Conservation (phyloP, 208 protist genomes). For the Crithidia bombi region DNA sequence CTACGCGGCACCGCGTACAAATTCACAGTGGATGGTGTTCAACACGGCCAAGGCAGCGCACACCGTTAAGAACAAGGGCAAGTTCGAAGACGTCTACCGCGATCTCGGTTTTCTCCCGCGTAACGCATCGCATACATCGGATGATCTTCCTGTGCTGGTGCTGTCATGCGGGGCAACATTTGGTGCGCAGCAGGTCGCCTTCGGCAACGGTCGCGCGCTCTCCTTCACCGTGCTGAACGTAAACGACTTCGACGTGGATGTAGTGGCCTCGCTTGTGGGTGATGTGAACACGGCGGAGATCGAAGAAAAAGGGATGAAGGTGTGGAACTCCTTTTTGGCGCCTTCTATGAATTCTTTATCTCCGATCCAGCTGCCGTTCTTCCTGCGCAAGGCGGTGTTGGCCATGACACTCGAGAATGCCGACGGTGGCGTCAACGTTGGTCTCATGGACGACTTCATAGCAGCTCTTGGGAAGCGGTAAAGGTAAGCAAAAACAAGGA, state of each 20-base stretch:
- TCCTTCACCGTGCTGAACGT: conserved; percentile 31
- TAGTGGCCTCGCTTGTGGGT: conserved; percentile 53
- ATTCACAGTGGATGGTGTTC: neutral
- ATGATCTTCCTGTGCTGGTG: conserved; percentile 15
- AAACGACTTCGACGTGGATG: conserved; percentile 28
- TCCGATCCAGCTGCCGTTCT: conserved; percentile 29
- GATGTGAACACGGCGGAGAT: conserved; percentile 31
- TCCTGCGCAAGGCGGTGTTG: conserved; percentile 34
- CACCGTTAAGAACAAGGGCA: no score
- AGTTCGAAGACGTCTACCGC: neutral
- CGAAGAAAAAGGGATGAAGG: conserved; percentile 13
- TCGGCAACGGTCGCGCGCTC: conserved; percentile 23
- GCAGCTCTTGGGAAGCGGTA: neutral
- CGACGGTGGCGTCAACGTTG: conserved; percentile 36
- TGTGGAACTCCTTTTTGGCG: conserved; percentile 37
- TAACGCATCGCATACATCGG: neutral
- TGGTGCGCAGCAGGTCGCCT: conserved; percentile 31
- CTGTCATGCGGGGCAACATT: conserved; percentile 7
- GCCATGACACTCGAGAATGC: conserved; percentile 26
- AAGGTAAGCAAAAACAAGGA: neutral
- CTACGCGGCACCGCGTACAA: conserved; percentile 22
- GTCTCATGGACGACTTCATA: neutral
- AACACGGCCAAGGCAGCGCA: neutral
- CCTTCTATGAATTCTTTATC: conserved; percentile 46
- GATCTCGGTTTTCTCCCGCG: neutral